Evolutionary conservation across 2,329 filamentous ascomycete species (phyloP).

Genomic region (Xylaria polymorpha): DNA sequence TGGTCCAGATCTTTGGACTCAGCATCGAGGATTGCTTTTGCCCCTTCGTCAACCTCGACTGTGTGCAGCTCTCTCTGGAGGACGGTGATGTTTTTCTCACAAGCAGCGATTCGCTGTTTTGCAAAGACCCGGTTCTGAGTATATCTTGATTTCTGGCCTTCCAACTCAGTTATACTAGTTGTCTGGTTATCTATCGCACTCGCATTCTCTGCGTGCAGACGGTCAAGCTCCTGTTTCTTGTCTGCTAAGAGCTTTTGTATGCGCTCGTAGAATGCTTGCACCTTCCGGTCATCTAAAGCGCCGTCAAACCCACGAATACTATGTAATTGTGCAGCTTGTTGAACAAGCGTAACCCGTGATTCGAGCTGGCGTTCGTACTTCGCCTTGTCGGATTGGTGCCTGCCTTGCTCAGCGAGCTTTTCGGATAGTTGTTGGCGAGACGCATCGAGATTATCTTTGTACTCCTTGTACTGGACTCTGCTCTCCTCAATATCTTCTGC

Average conservation of each 20-base stretch:
- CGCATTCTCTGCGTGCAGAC: constrained; percentile 76
- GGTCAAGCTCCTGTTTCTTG: constrained; percentile 82
- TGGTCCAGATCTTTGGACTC: constrained; percentile 76
- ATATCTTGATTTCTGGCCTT: constrained; percentile 76
- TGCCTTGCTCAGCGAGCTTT: constrained; percentile 76
- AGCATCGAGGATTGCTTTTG: constrained; percentile 79
- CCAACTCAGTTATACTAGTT: constrained; percentile 75
- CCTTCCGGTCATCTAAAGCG: constrained; percentile 77
- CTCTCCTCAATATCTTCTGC: constrained; percentile 71
- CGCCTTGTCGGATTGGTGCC: constrained; percentile 85
- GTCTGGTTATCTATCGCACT: constrained; percentile 81
- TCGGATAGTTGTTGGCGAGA: constrained; percentile 60
- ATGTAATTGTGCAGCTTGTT: constrained; percentile 79
- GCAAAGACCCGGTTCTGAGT: constrained; percentile 80
- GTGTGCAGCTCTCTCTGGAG: constrained; percentile 76
- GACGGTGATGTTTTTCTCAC: constrained; percentile 75
- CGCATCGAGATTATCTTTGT: constrained; percentile 63
- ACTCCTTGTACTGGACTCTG: constrained; percentile 71
- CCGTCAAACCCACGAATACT: constrained; percentile 87
- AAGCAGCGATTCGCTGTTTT: constrained; percentile 76
- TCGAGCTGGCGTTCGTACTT: constrained; percentile 85
- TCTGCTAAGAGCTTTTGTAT: constrained; percentile 80
- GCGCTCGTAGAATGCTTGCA: constrained; percentile 80
- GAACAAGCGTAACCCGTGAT: constrained; percentile 78
- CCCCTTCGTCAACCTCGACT: constrained; percentile 88